Evolutionary conservation across 495 filamentous ascomycete genomes (phyloP).

Genomic region (Penicillium odoratum): DNA sequence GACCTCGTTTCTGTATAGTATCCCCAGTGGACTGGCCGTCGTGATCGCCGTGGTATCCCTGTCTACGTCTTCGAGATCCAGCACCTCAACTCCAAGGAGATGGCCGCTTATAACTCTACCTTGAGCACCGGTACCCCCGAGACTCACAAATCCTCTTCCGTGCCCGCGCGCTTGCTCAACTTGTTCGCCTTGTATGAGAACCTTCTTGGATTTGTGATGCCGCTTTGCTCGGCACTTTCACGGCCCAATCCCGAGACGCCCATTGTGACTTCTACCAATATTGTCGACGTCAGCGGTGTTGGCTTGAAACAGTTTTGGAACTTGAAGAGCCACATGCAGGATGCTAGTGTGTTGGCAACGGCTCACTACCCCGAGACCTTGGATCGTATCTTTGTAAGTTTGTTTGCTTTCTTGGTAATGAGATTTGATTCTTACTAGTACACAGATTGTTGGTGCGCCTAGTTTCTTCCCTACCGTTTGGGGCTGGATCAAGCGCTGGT

Average conservation of each 20-base stretch:
- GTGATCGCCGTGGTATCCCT: slow-evolving; percentile 85
- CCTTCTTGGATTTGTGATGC: slow-evolving; percentile 81
- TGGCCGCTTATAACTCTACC: slow-evolving; percentile 69
- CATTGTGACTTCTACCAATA: slow-evolving; percentile 83
- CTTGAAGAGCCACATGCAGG: slow-evolving; percentile 87
- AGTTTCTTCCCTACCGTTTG: slow-evolving; percentile 91
- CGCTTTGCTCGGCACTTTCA: slow-evolving; percentile 72
- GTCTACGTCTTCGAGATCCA: slow-evolving; percentile 86
- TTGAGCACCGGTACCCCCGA: slow-evolving; percentile 58
- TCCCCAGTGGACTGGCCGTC: slow-evolving; percentile 87
- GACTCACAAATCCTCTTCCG: slow-evolving; percentile 50
- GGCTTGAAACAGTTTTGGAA: slow-evolving; percentile 93
- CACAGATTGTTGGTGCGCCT: slow-evolving; percentile 81
- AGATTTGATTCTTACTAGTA: slow-evolving; percentile 3
- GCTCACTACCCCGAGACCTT: slow-evolving; percentile 91
- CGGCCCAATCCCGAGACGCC: slow-evolving; percentile 72
- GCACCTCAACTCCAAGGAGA: slow-evolving; percentile 76
- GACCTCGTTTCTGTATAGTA: slow-evolving; percentile 55
- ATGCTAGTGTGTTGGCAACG: slow-evolving; percentile 80
- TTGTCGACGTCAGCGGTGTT: slow-evolving; percentile 82
- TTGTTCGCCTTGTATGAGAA: slow-evolving; percentile 90
- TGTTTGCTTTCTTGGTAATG: background rate
- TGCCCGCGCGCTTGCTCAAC: slow-evolving; percentile 68
- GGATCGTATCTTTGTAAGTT: slow-evolving; percentile 76
- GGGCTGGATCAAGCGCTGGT: slow-evolving; percentile 96